A percentile compares a stretch with the other conserved stretches of the same genome.
Evolutionary conservation across 345 rosid species (phyloP).

Genomic region (Brassica cretica): DNA sequence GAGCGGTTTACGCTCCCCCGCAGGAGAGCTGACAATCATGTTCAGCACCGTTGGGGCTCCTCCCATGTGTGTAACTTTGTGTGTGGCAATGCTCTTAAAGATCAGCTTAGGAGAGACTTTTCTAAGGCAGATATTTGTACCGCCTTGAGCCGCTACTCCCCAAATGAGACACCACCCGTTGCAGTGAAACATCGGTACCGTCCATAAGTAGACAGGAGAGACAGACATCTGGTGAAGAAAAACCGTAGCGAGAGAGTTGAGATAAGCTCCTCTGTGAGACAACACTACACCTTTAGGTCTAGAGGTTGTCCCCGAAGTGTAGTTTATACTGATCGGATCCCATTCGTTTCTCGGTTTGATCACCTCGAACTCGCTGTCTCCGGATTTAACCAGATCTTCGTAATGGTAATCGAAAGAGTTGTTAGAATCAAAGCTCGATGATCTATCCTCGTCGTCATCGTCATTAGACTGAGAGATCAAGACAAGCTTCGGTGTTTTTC

Average conservation of each 20-base stretch:
- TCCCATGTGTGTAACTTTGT: slow-evolving; percentile 78
- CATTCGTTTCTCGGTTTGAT: slow-evolving; percentile 57
- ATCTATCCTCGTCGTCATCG: background rate
- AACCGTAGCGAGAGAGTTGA: slow-evolving; percentile 63
- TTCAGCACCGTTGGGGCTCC: slow-evolving; percentile 82
- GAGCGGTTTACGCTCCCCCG: slow-evolving; percentile 42
- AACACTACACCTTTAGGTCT: slow-evolving; percentile 86
- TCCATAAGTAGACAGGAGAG: slow-evolving; percentile 75
- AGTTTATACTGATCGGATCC: slow-evolving; percentile 83
- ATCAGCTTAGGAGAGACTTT: slow-evolving; percentile 58
- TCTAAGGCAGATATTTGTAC: slow-evolving; percentile 70
- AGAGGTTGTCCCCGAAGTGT: slow-evolving; percentile 89
- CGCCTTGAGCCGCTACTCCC: slow-evolving; percentile 91
- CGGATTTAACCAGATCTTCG: slow-evolving; percentile 54
- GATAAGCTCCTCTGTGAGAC: slow-evolving; percentile 86
- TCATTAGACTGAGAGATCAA: slow-evolving; percentile 46
- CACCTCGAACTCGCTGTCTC: slow-evolving; percentile 44
- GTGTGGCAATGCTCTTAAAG: slow-evolving; percentile 53
- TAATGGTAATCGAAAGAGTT: slow-evolving; percentile 44
- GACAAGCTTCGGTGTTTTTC: slow-evolving; percentile 46
- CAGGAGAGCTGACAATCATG: slow-evolving; percentile 67
- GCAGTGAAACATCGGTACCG: slow-evolving; percentile 94
- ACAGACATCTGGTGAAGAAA: slow-evolving; percentile 61
- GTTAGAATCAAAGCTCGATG: slow-evolving; percentile 1
- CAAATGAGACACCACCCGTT: slow-evolving; percentile 88